Base-by-base conservation (phyloP, 352 stramenopile genomes). In the Peronosclerospora sorghi region DNA sequence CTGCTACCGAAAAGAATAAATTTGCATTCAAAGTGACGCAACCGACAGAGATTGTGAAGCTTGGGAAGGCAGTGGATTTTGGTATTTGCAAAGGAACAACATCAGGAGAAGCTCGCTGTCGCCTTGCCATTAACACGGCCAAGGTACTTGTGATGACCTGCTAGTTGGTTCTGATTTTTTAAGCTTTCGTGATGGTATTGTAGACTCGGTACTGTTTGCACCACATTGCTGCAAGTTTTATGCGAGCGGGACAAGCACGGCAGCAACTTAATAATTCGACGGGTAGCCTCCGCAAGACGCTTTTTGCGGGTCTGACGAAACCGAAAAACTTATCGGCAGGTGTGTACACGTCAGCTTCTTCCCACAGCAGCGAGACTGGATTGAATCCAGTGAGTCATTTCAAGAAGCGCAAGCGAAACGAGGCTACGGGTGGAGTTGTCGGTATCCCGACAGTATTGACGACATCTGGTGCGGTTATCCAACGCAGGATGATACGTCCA, bases 1-100 rank as follows among this genome's bases (percentile, higher is more conserved):
- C 79, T 6, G 65, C 73, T 15, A 77, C 62, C 2, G 76, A 88
- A 45, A 75, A 77, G 47, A 84, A 79, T 39, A 71, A 73, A 26
- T 91, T 91, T 53, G 73, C 79, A 20, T 81, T 91, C 46, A 87
- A 86, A 44, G 64, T 73, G 7, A 59, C 65, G n/a, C 62, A 72
- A 19, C 30, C 58, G 5, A 49, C 68, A 12, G 68, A 89, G 32
- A 36, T 91, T 24, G 75, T 86, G 14, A 65, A 64, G 43, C 56
- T 91, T 6, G 79, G 79, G 7, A 60, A 47, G 1, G 64, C 75
- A 0, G 44, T 80, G 20, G 79, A 91, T 54, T 91, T 78, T 45
- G 79, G 75, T 7, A 79, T 87, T 28, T 91, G 79, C 51, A 87
- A 87, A 35, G 73, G 73, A 43, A 78, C 59, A 27, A 87, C 57